A percentile compares a stretch with the other conserved stretches of the same genome.
Conservation (phyloP, 2,329 filamentous ascomycete genomes). For the Sarocladiaceae sp. region DNA sequence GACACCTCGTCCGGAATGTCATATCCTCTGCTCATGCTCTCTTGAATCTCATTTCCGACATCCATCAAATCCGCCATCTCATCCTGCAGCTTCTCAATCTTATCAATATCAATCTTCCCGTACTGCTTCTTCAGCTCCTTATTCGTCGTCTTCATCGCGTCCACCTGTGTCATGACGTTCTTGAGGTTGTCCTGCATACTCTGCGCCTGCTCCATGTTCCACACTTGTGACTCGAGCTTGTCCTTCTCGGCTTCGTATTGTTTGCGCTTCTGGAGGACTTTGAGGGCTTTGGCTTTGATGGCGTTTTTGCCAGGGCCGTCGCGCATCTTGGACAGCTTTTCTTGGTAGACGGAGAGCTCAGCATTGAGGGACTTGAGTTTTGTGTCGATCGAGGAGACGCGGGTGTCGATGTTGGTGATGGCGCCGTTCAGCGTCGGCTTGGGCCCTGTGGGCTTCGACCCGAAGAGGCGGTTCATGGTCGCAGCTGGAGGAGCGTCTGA, state of each 20-base stretch:
- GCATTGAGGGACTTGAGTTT: conserved; percentile 90
- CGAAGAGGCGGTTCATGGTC: conserved; percentile 94
- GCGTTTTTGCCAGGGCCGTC: conserved; percentile 91
- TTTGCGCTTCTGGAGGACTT: conserved; percentile 88
- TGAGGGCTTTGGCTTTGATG: conserved; percentile 90
- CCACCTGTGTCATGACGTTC: conserved; percentile 97
- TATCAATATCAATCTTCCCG: conserved; percentile 94
- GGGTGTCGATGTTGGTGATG: conserved; percentile 79
- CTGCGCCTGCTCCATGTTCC: conserved; percentile 98
- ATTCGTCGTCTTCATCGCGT: conserved; percentile 95
- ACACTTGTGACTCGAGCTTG: conserved; percentile 88
- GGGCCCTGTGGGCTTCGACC: conserved; percentile 77
- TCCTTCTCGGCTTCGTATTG: conserved; percentile 93
- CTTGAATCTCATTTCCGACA: conserved; percentile 96
- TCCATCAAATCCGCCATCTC: conserved; percentile 99
- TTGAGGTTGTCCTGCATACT: conserved; percentile 99
- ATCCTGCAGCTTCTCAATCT: conserved; percentile 96
- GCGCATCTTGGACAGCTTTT: conserved; percentile 86
- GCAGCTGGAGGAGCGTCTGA: background rate
- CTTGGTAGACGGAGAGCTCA: conserved; percentile 83
- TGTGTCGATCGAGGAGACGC: conserved; percentile 85
- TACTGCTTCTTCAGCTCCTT: conserved; percentile 92
- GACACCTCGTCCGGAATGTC: conserved; percentile 96
- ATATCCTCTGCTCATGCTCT: conserved; percentile 85
- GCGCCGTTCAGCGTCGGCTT: conserved; percentile 85